phyloP scores from a whole-genome alignment of 129 eudicot genomes.

The Silybum marianum region DNA sequence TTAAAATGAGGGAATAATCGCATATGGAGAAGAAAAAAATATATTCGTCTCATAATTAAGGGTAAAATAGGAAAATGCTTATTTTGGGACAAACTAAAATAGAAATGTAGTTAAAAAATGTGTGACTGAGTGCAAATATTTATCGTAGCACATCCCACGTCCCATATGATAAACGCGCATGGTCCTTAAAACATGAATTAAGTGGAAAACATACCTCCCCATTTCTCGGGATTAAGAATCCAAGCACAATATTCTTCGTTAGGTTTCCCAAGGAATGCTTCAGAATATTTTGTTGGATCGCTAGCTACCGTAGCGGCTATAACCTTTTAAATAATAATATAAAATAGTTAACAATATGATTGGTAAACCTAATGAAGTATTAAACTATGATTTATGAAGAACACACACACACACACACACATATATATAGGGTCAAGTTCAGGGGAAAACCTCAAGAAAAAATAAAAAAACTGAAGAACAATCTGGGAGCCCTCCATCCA shows the following conservation, averaged over 20 bases:
- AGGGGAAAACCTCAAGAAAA: too few species aligned
- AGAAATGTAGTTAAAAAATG: background rate
- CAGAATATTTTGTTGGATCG: conserved; percentile 86
- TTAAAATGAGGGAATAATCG: background rate
- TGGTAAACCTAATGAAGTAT: background rate
- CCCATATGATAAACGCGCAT: background rate
- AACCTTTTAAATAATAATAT: conserved; percentile 51
- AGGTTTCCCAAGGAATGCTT: conserved; percentile 86
- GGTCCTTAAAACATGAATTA: background rate
- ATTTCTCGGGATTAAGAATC: conserved; percentile 89
- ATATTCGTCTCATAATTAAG: background rate
- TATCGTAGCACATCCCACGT: background rate
- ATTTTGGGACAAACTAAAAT: too few species aligned
- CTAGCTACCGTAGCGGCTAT: conserved; percentile 94
- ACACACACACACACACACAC: too few species aligned
- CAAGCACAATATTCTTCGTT: conserved; percentile 87
- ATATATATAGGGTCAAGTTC: too few species aligned
- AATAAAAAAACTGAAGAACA: background rate
- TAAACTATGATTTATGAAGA: background rate
- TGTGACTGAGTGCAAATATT: background rate
- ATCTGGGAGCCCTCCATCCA: background rate
- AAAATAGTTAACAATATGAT: conserved; percentile 6
- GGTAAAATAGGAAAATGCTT: too few species aligned
- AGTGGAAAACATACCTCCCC: conserved; percentile 78
- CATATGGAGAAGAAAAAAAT: background rate